These are phyloP conservation scores for Chaetomium strumarium DNA, from an alignment of 2,329 filamentous ascomycete genomes.

Conservation along the genomic window DNA sequence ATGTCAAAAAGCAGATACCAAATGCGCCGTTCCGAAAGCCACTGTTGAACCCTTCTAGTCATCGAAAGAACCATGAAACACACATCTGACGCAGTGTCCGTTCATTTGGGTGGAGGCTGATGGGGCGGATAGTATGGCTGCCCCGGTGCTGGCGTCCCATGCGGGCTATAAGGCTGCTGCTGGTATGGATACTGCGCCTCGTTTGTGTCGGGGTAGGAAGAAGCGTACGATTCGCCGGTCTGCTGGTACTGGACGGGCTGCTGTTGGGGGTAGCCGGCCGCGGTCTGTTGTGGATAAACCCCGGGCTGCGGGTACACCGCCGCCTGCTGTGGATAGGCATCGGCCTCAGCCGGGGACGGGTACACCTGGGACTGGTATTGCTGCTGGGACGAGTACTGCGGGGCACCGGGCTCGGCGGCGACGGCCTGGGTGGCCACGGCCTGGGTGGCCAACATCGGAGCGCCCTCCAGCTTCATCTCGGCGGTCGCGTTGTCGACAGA, in stretches of 20 bases:
- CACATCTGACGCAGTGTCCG: too few species aligned
- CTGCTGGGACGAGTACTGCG: conserved; percentile 21
- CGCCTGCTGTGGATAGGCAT: background rate
- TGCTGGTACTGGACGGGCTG: conserved; percentile 12
- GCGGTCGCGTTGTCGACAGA: conserved; percentile 22
- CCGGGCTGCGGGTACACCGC: background rate
- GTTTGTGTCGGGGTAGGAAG: background rate
- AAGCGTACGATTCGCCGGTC: conserved; percentile 10
- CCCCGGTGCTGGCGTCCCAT: conserved; percentile 7
- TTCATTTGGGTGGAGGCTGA: background rate
- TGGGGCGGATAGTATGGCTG: conserved; percentile 17
- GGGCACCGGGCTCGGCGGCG: background rate
- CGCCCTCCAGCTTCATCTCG: conserved; percentile 28
- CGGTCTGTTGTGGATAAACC: background rate
- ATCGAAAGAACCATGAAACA: too few species aligned
- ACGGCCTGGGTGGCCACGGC: conserved; percentile 13
- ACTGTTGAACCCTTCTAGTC: too few species aligned
- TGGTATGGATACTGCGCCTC: background rate
- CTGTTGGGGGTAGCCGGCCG: conserved; percentile 1
- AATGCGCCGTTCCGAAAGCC: too few species aligned
- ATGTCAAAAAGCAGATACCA: too few species aligned
- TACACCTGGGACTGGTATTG: conserved; percentile 19
- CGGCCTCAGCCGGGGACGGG: conserved; percentile 8
- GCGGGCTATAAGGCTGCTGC: background rate
- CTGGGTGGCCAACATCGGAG: conserved; percentile 18